Evolutionary conservation across 306 rosid species (phyloP), one percentile per base, ranked within the genome.

Genomic region (Carpinus viminea): DNA sequence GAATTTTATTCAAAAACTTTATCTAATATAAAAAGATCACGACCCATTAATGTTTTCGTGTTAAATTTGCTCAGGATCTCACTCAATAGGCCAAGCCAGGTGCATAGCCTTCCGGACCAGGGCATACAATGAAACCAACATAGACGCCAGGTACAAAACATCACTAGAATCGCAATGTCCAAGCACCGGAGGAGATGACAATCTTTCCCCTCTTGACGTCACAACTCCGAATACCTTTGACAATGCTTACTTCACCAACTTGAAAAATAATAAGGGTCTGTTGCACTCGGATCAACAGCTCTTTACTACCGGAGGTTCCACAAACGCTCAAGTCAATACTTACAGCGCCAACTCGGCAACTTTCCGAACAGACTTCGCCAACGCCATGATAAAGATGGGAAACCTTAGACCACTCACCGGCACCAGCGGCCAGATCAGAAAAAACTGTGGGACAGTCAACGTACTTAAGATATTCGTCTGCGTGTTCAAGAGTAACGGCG

Each of bases 341-440:
- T 84, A 84, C 16, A 38, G 2, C 46, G 48, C 16, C 70, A 36
- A 61, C 18, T 26, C 72, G 0, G 55, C 21, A 15, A 74, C 9
- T 43, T 81, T 84, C 28, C 51, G 45, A 0, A 21, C 82, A 1
- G 83, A 84, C 18, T 84, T 84, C 16, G 83, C 78, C 54, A 74
- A 55, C 0, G 87, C 80, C 2, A 81, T 81, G 76, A 41, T 21
- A 12, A 84, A 74, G 74, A 81, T 84, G 87, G 80, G 87, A 17
- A 80, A 81, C 24, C 85, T 84, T n/a, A 81, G 83, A 78, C 87
- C 87, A 26, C 85, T 81, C 12, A 84, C 85, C 0, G 85, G 85
- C 54, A 51, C 80, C 2, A 36, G 10, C 16, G 85, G 88, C 53
- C 75, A 81, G 71, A 74, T 84, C 28, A 61, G 80, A 46, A 77